Conservation (phyloP, 1,139 yeast genomes). For the Magnusiomyces magnusii region DNA sequence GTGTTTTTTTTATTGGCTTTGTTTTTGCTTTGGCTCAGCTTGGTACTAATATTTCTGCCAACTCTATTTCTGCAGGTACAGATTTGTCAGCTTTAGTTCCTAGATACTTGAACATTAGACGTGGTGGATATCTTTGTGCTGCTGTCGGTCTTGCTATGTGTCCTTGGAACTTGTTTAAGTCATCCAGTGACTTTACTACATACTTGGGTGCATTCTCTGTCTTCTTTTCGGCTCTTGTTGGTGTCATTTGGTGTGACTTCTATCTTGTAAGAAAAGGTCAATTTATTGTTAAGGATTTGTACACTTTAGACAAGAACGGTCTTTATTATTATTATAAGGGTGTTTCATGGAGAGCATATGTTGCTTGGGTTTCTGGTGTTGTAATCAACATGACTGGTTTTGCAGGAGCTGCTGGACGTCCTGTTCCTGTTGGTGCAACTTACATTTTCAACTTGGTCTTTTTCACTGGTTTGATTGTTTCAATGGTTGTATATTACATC, state of each 20-base stretch:
- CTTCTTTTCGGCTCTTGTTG: constrained; percentile 80
- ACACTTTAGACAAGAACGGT: constrained; percentile 41
- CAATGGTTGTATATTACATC: constrained; percentile 45
- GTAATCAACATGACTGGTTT: constrained; percentile 83
- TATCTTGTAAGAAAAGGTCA: constrained; percentile 63
- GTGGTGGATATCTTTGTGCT: constrained; percentile 80
- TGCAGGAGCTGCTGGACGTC: constrained; percentile 66
- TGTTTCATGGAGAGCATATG: constrained; percentile 59
- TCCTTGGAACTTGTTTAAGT: constrained; percentile 79
- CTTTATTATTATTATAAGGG: constrained; percentile 59
- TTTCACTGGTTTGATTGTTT: constrained; percentile 61
- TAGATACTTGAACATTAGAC: constrained; percentile 67
- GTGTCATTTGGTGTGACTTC: constrained; percentile 73
- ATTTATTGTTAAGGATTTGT: constrained; percentile 56
- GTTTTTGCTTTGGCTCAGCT: constrained; percentile 80
- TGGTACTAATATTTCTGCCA: constrained; percentile 90
- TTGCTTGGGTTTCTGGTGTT: constrained; percentile 38
- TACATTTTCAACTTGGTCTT: constrained; percentile 64
- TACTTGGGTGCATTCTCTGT: constrained; percentile 82
- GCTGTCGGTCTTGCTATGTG: constrained; percentile 66
- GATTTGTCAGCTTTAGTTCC: constrained; percentile 84
- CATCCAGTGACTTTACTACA: constrained; percentile 72
- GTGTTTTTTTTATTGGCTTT: constrained; percentile 70
- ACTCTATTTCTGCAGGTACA: constrained; percentile 84
- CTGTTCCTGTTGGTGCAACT: constrained; percentile 74